phyloP scores from a whole-genome alignment of 306 rosid genomes.

The Fagus sylvatica region DNA sequence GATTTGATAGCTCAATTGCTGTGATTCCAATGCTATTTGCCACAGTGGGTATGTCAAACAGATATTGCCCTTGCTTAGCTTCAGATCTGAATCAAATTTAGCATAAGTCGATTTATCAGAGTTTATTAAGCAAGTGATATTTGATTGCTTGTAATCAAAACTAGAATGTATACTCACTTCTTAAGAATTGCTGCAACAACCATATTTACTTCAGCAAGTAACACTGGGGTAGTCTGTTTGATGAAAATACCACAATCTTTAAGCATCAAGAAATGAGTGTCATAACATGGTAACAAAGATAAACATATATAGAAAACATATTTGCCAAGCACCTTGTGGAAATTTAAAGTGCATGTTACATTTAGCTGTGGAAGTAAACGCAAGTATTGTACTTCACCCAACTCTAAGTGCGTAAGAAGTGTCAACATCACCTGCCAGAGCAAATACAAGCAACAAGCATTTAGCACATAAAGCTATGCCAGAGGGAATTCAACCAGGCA shows the following conservation, averaged over 20 bases:
- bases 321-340: slow-evolving; percentile 62
- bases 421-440: slow-evolving; percentile 84
- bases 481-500: slow-evolving; percentile 14
- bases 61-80: slow-evolving; percentile 73
- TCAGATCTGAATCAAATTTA: slow-evolving; percentile 65
- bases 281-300: not conserved
- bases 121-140: slow-evolving; percentile 19
- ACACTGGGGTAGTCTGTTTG: slow-evolving; percentile 65
- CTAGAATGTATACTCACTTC: slow-evolving; percentile 47
- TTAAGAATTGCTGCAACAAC: slow-evolving; percentile 69
- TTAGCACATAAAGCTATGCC: slow-evolving; percentile 17
- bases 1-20: slow-evolving; percentile 57
- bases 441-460: slow-evolving; percentile 23
- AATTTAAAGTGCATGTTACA: slow-evolving; percentile 70
- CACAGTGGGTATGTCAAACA: slow-evolving; percentile 72
- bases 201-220: slow-evolving; percentile 67
- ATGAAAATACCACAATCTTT: slow-evolving; percentile 1
- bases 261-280: slow-evolving; percentile 17
- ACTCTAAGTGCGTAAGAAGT: slow-evolving; percentile 85
- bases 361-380: slow-evolving; percentile 71
- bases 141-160: slow-evolving; percentile 26
- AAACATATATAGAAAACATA: slow-evolving; percentile 2
- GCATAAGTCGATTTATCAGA: slow-evolving; percentile 21
- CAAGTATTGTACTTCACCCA: slow-evolving; percentile 78
- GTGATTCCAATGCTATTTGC: slow-evolving; percentile 74